Percentiles rank a stretch among this genome's conserved stretches.
These are phyloP conservation scores for Alternaria alternata DNA, from an alignment of 2,329 filamentous ascomycete genomes.

Conservation along the genomic window DNA sequence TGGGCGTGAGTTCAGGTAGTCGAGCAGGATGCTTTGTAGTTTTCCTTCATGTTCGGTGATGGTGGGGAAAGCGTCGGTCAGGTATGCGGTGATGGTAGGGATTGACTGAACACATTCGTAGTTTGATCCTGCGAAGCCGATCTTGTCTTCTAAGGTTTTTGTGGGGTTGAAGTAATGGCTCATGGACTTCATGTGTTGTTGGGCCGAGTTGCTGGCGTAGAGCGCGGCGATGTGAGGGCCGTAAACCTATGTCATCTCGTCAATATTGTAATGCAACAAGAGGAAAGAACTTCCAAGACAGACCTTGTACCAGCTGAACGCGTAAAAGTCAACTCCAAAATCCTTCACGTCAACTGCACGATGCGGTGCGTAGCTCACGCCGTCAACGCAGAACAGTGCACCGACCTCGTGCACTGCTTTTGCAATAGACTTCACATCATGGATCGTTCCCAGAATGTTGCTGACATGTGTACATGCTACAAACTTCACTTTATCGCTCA, in stretches of 20 bases:
- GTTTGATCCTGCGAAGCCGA: slow-evolving; percentile 72
- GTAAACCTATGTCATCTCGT: slow-evolving; percentile 62
- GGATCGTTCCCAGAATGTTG: slow-evolving; percentile 77
- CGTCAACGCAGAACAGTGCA: slow-evolving; percentile 75
- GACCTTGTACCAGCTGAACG: slow-evolving; percentile 82
- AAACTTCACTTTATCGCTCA: slow-evolving; percentile 71
- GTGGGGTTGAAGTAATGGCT: slow-evolving; percentile 74
- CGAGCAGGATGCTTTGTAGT: slow-evolving; percentile 66
- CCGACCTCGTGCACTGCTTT: slow-evolving; percentile 60
- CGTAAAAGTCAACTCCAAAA: slow-evolving; percentile 76
- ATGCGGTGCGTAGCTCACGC: slow-evolving; percentile 79
- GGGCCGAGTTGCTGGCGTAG: slow-evolving; percentile 68
- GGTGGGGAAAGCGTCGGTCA: slow-evolving; percentile 53
- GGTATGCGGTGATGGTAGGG: slow-evolving; percentile 68
- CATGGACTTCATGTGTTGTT: slow-evolving; percentile 64
- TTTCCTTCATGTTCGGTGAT: slow-evolving; percentile 67
- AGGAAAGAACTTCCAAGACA: background rate
- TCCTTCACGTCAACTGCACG: slow-evolving; percentile 72
- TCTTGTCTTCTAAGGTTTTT: slow-evolving; percentile 69
- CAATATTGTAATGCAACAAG: background rate
- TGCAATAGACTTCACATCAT: slow-evolving; percentile 66
- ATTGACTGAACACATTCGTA: slow-evolving; percentile 75
- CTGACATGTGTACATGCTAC: slow-evolving; percentile 77
- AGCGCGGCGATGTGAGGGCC: slow-evolving; percentile 77
- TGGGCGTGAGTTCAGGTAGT: slow-evolving; percentile 63